Conservation (phyloP, 2,329 filamentous ascomycete species). For the Nothopassalora personata region DNA sequence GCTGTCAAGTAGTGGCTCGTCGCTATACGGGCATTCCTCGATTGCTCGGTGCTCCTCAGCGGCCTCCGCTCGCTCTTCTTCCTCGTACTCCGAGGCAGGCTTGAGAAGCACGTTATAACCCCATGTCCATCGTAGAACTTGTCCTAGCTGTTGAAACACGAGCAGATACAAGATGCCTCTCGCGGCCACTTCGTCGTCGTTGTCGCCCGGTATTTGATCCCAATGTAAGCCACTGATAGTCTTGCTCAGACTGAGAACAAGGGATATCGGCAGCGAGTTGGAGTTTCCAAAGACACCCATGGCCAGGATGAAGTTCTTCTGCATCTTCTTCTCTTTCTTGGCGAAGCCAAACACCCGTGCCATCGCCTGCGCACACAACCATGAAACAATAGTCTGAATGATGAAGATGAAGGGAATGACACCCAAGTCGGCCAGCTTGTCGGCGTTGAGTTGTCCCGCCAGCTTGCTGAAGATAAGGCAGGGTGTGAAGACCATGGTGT, state of each 20-base stretch:
- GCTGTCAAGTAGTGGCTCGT: conserved; percentile 41
- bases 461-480: conserved; percentile 97
- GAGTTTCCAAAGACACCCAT: conserved; percentile 99
- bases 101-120: conserved; percentile 93
- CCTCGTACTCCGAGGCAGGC: conserved; percentile 66
- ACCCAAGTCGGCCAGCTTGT: conserved; percentile 82
- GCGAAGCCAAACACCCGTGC: conserved; percentile 69
- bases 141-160: conserved; percentile 95
- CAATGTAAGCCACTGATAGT: conserved; percentile 90
- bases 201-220: conserved; percentile 85
- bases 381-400: conserved; percentile 82
- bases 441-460: conserved; percentile 84
- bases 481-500: conserved; percentile 92
- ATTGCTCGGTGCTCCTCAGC: conserved; percentile 35
- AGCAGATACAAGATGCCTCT: conserved; percentile 91
- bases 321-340: conserved; percentile 53
- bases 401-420: conserved; percentile 95
- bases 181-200: conserved; percentile 89
- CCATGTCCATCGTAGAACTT: conserved; percentile 96
- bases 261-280: conserved; percentile 93
- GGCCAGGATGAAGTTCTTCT: conserved; percentile 88
- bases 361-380: conserved; percentile 65
- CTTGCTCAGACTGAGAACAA: conserved; percentile 88
- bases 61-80: conserved; percentile 59
- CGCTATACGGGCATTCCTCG: conserved; percentile 52